These are phyloP conservation scores for Pseudonectria foliicola DNA, from an alignment of 2,329 filamentous ascomycete genomes.

Conservation along the genomic window DNA sequence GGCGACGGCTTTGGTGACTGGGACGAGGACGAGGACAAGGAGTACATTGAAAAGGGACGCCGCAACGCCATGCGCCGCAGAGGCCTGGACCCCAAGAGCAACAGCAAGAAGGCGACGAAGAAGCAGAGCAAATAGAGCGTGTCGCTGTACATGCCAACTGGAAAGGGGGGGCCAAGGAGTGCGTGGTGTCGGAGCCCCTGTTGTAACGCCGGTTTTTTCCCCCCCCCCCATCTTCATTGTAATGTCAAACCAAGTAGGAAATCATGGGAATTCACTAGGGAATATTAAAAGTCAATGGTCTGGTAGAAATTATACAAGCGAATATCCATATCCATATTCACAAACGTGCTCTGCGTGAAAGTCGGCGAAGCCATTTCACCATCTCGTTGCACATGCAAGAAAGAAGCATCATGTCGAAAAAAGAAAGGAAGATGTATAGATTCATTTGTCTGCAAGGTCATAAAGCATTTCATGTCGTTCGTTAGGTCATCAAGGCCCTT, in stretches of 20 bases:
- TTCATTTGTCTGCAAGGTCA: slow-evolving; percentile 13
- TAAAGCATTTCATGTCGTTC: slow-evolving; percentile 20
- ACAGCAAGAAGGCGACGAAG: slow-evolving; percentile 24
- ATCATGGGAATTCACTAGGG: no score
- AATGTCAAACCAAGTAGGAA: no score
- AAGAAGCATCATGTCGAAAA: slow-evolving; percentile 8
- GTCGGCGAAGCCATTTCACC: no score
- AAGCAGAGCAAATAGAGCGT: slow-evolving; percentile 14
- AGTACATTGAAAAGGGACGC: slow-evolving; percentile 67
- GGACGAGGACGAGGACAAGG: slow-evolving; percentile 64
- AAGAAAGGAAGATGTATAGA: slow-evolving; percentile 4
- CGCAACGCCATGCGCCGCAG: slow-evolving; percentile 66
- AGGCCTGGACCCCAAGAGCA: slow-evolving; percentile 63
- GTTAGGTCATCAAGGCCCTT: slow-evolving; percentile 21
- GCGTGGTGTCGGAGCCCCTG: not conserved
- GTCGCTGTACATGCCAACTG: slow-evolving; percentile 13
- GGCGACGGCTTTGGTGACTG: slow-evolving; percentile 63
- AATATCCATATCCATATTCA: no score
- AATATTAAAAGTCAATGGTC: no score
- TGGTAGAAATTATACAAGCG: no score
- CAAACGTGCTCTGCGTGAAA: no score
- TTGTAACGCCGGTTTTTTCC: slow-evolving; percentile 5
- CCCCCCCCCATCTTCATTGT: no score
- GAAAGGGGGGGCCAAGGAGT: not conserved
- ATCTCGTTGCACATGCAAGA: no score